Percentiles rank a stretch among this genome's conserved stretches.
These are phyloP conservation scores for Kwoniella bestiolae DNA, from an alignment of 768 basidiomycete genomes.

Conservation along the genomic window DNA sequence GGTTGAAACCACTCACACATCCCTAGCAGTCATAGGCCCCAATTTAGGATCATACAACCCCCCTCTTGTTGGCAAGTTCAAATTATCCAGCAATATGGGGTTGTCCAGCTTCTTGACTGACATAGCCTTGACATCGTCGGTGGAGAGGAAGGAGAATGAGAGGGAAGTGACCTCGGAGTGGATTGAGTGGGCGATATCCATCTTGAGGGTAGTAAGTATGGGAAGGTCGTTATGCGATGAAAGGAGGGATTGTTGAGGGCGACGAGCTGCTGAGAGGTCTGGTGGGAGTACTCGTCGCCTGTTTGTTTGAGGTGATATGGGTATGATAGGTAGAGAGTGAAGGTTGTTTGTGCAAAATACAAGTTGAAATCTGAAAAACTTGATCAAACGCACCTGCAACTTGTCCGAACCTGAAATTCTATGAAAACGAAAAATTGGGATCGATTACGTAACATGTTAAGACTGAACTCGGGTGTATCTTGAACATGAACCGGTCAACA, in stretches of 20 bases:
- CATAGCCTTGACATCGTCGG: conserved; percentile 85
- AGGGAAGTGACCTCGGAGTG: conserved; percentile 82
- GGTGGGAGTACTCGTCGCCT: conserved; percentile 22
- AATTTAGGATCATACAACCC: conserved; percentile 95
- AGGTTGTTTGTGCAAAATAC: background rate
- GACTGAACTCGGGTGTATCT: background rate
- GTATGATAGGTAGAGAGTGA: background rate
- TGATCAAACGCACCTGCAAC: too few species aligned
- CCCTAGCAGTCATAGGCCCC: conserved; percentile 83
- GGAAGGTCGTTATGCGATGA: background rate
- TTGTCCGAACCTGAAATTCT: background rate
- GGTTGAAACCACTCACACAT: conserved; percentile 72
- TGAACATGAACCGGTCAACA: background rate
- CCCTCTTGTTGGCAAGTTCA: conserved; percentile 86
- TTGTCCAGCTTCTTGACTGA: conserved; percentile 98
- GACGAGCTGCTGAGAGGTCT: conserved; percentile 15
- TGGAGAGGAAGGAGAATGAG: conserved; percentile 89
- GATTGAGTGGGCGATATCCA: conserved; percentile 90
- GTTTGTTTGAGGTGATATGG: background rate
- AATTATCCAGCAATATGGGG: conserved; percentile 86
- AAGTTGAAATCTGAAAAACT: background rate
- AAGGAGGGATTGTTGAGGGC: conserved; percentile 3
- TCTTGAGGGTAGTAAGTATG: conserved; percentile 23
- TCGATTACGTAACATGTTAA: background rate
- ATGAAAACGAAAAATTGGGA: background rate